Evolutionary conservation across 2,329 filamentous ascomycete species (phyloP).

Genomic region (Epichloe brachyelytri): DNA sequence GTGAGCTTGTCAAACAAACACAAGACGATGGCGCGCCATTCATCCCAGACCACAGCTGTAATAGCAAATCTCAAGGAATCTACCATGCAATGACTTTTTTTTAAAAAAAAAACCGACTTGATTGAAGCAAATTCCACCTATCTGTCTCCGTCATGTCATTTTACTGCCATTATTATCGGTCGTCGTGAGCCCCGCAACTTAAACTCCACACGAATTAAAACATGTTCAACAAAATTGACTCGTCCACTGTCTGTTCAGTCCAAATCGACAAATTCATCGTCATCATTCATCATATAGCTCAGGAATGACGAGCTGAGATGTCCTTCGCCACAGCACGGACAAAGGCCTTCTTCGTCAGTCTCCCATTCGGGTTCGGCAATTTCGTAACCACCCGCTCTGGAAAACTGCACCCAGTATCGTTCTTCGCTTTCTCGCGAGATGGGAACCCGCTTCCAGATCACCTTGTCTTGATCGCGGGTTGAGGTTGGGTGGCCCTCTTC

Average conservation of each 20-base stretch:
- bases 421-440: conserved; percentile 23
- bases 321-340: conserved; percentile 27
- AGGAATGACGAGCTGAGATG: conserved; percentile 24
- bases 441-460: conserved; percentile 40
- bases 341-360: conserved; percentile 23
- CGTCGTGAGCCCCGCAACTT: not conserved
- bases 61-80: not conserved
- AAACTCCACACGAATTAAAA: not conserved
- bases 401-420: conserved; percentile 38
- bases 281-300: conserved; percentile 14
- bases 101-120: not conserved
- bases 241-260: not conserved
- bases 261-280: conserved; percentile 1
- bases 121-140: not conserved
- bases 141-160: not conserved
- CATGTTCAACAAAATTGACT: not conserved
- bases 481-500: conserved; percentile 32
- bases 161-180: not conserved
- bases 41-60: not conserved
- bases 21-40: not conserved
- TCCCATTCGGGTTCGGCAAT: conserved; percentile 20
- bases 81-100: not conserved
- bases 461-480: conserved; percentile 26
- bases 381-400: conserved; percentile 25
- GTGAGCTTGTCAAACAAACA: not conserved